Conservation (phyloP, 352 stramenopile species). For the Elongisporangium undulatum region DNA sequence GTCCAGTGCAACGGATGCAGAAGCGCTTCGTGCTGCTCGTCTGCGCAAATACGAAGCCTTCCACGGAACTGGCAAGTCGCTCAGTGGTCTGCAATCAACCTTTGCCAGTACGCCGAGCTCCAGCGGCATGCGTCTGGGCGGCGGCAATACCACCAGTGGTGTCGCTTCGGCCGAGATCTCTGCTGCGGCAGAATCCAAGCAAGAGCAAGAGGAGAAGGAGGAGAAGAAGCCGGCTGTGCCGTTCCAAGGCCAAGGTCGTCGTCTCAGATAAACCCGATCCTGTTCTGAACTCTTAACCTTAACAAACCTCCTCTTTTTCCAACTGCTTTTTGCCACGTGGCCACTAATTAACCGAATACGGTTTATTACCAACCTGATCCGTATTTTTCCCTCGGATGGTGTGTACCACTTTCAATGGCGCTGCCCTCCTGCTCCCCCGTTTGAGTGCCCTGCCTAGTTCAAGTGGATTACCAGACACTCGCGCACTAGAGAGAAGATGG, state of each 20-base stretch:
- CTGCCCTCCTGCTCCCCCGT: too few relatives aligned
- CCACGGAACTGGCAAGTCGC: slow-evolving; percentile 71
- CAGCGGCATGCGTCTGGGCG: slow-evolving; percentile 18
- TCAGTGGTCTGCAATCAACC: slow-evolving; percentile 50
- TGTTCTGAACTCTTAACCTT: too few relatives aligned
- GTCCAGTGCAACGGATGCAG: slow-evolving; percentile 51
- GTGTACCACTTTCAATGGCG: too few relatives aligned
- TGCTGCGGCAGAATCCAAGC: not conserved
- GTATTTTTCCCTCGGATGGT: too few relatives aligned
- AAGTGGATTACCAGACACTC: too few relatives aligned
- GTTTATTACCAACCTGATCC: too few relatives aligned
- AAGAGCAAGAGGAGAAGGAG: slow-evolving; percentile 17
- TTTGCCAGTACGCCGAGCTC: slow-evolving; percentile 7
- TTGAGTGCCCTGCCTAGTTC: too few relatives aligned
- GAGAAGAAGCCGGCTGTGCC: slow-evolving; percentile 26
- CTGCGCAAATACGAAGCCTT: slow-evolving; percentile 83
- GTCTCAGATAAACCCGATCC: slow-evolving; percentile 31
- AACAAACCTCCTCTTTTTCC: too few relatives aligned
- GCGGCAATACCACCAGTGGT: slow-evolving; percentile 12
- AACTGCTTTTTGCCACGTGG: too few relatives aligned
- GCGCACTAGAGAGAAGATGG: not conserved
- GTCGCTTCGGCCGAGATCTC: not conserved
- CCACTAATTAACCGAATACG: too few relatives aligned
- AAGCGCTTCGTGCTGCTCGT: slow-evolving; percentile 60
- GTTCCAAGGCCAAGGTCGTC: slow-evolving; percentile 66